Percentiles rank a stretch among this genome's conserved stretches.
phyloP scores from a whole-genome alignment of 495 filamentous ascomycete species.

The Penicillium bovifimosum region DNA sequence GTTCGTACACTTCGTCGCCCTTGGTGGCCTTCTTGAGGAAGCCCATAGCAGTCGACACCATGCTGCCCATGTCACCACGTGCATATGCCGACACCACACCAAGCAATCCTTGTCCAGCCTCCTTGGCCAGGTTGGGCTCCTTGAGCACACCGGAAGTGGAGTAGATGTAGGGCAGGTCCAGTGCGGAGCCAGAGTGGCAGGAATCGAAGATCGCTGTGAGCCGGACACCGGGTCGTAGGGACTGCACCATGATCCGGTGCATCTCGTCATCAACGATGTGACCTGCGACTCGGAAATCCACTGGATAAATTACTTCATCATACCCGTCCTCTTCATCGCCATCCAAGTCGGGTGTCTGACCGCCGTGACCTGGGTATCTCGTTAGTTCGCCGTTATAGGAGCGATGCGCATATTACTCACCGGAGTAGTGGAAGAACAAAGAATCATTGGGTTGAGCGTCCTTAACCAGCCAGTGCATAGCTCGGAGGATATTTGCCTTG shows the following conservation, averaged over 20 bases:
- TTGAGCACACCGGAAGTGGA: conserved; percentile 93
- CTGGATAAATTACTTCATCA: conserved; percentile 97
- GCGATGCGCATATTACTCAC: conserved; percentile 42
- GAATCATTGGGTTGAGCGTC: conserved; percentile 92
- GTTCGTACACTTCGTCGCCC: conserved; percentile 76
- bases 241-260: conserved; percentile 92
- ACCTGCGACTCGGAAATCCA: conserved; percentile 83
- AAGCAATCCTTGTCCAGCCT: conserved; percentile 89
- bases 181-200: conserved; percentile 94
- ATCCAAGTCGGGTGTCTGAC: conserved; percentile 92
- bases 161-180: conserved; percentile 97
- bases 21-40: conserved; percentile 90
- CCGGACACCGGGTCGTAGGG: conserved; percentile 76
- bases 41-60: conserved; percentile 73
- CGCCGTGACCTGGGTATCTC: conserved; percentile 69
- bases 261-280: conserved; percentile 99
- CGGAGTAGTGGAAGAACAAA: conserved; percentile 97
- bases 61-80: conserved; percentile 80
- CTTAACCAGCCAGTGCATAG: conserved; percentile 98
- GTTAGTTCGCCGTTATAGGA: conserved; percentile 5
- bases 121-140: conserved; percentile 96
- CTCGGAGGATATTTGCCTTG: conserved; percentile 90
- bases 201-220: conserved; percentile 98
- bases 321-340: conserved; percentile 94
- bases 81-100: conserved; percentile 85